Conservation (phyloP, 1,284 basidiomycete genomes). For the Melampsora larici-populina region DNA sequence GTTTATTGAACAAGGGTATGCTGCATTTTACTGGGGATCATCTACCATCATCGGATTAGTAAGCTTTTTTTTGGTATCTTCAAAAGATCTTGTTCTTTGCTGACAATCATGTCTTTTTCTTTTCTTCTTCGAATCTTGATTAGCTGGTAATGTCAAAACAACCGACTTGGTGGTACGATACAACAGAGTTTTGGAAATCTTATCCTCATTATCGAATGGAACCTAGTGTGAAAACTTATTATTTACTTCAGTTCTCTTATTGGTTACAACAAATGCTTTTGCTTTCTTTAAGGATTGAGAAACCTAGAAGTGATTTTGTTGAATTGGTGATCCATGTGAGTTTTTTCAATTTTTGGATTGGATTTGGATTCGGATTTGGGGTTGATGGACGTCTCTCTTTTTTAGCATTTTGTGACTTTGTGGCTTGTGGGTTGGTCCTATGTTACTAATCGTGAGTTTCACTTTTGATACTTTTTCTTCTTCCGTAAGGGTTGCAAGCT, state of each 20-base stretch:
- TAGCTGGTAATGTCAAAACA: constrained; percentile 77
- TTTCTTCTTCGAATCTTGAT: not conserved
- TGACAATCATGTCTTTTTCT: too few relatives aligned
- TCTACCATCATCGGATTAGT: constrained; percentile 75
- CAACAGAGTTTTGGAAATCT: constrained; percentile 52
- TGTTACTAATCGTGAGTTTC: constrained; percentile 39
- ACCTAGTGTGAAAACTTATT: constrained; percentile 81
- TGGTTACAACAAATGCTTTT: constrained; percentile 94
- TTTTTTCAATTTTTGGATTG: constrained; percentile 4
- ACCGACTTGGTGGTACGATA: constrained; percentile 61
- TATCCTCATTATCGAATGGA: constrained; percentile 66
- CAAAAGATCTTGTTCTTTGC: constrained; percentile 1
- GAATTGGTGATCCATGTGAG: constrained; percentile 70
- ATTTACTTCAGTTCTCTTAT: constrained; percentile 72
- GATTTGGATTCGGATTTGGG: too few relatives aligned
- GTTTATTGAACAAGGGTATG: constrained; percentile 88
- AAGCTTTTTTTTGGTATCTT: constrained; percentile 50
- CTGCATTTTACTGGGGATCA: constrained; percentile 71
- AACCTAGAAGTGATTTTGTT: constrained; percentile 81
- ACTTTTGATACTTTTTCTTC: not conserved
- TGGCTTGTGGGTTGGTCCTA: constrained; percentile 78
- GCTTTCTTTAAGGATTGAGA: too few relatives aligned
- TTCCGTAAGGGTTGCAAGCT: constrained; percentile 10
- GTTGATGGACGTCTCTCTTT: not conserved
- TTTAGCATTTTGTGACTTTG: constrained; percentile 84